phyloP scores from a whole-genome alignment of 768 basidiomycete species.

The Lepiota brunneoincarnata region DNA sequence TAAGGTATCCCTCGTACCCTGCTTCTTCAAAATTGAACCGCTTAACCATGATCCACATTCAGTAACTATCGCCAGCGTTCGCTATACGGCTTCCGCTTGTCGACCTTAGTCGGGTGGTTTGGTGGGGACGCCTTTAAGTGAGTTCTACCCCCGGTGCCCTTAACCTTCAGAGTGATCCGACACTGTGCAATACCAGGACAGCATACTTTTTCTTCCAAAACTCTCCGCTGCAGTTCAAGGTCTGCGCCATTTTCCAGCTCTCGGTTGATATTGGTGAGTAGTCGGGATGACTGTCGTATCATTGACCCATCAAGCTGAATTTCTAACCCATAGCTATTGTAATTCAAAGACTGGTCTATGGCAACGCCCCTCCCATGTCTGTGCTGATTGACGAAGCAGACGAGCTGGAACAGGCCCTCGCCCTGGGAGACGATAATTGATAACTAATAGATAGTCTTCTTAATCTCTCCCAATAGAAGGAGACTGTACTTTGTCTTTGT shows the following conservation, averaged over 20 bases:
- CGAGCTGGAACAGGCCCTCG: slow-evolving; percentile 73
- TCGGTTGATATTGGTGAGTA: slow-evolving; percentile 72
- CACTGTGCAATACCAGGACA: slow-evolving; percentile 45
- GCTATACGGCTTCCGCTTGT: slow-evolving; percentile 80
- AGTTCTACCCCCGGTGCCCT: slow-evolving; percentile 17
- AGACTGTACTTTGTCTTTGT: no score
- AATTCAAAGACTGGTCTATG: slow-evolving; percentile 71
- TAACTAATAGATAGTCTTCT: neutral
- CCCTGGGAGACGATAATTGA: slow-evolving; percentile 50
- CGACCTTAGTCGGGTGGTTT: slow-evolving; percentile 80
- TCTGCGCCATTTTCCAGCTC: slow-evolving; percentile 81
- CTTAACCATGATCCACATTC: slow-evolving; percentile 1
- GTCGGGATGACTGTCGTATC: neutral
- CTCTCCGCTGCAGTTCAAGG: slow-evolving; percentile 78
- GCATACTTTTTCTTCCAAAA: slow-evolving; percentile 75
- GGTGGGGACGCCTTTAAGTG: slow-evolving; percentile 88
- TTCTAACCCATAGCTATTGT: slow-evolving; percentile 54
- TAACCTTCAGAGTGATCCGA: slow-evolving; percentile 1
- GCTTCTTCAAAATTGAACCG: slow-evolving; percentile 3
- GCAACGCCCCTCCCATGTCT: slow-evolving; percentile 59
- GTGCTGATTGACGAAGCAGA: slow-evolving; percentile 56
- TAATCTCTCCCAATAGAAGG: neutral
- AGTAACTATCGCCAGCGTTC: slow-evolving; percentile 82
- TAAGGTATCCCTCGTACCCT: slow-evolving; percentile 46
- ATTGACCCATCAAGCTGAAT: slow-evolving; percentile 9